Conservation (phyloP, 257 asterid species). For the Solanum virginianum region DNA sequence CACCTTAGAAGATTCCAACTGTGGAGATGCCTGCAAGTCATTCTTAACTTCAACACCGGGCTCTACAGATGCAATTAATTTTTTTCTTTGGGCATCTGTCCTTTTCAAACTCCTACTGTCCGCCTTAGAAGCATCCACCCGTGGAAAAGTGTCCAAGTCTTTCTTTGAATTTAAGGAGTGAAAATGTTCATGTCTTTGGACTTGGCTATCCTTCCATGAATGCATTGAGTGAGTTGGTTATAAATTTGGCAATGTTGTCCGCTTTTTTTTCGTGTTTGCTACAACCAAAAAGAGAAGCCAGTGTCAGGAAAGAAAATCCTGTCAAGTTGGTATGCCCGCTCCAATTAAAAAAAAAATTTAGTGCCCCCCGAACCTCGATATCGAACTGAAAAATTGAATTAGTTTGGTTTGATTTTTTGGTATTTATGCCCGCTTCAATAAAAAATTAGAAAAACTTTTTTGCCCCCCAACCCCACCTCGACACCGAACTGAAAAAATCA, state of each 20-base stretch:
- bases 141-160: background rate
- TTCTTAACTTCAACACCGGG: background rate
- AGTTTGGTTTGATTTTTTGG: too few relatives aligned
- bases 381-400: too few relatives aligned
- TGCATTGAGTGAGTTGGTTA: background rate
- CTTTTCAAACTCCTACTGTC: conserved; percentile 3
- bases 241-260: background rate
- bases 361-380: too few relatives aligned
- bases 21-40: background rate
- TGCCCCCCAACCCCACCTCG: too few relatives aligned
- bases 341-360: too few relatives aligned
- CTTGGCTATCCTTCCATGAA: background rate
- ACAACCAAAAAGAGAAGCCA: background rate
- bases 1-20: background rate
- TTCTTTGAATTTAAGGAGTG: background rate
- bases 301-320: background rate
- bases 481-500: too few relatives aligned
- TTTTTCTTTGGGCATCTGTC: background rate
- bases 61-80: background rate
- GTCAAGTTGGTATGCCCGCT: too few relatives aligned
- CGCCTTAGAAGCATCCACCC: background rate
- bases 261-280: conserved; percentile 22
- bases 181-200: background rate
- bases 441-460: too few relatives aligned
- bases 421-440: too few relatives aligned